Conservation (phyloP, 768 basidiomycete species). For the Collybia nuda region DNA sequence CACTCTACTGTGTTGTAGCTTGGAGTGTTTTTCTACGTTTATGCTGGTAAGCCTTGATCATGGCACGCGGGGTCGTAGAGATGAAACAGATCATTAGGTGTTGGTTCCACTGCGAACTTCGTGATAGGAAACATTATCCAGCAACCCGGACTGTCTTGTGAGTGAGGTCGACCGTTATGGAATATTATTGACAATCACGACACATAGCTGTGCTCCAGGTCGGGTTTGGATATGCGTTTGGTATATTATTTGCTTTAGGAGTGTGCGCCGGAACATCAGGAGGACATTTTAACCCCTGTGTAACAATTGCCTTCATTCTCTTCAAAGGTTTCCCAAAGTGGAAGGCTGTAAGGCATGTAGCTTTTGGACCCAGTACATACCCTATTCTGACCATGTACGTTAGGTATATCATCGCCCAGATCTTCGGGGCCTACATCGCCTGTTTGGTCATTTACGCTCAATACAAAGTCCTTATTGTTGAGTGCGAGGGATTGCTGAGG, state of each 20-base stretch:
- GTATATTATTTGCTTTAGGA: slow-evolving; percentile 57
- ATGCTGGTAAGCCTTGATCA: slow-evolving; percentile 37
- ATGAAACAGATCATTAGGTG: slow-evolving; percentile 29
- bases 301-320: slow-evolving; percentile 51
- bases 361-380: neutral
- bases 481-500: slow-evolving; percentile 28
- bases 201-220: slow-evolving; percentile 52
- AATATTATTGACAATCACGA: neutral
- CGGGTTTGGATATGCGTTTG: slow-evolving; percentile 57
- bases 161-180: slow-evolving; percentile 18
- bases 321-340: slow-evolving; percentile 53
- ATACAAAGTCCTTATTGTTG: slow-evolving; percentile 50
- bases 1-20: slow-evolving; percentile 31
- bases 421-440: slow-evolving; percentile 65
- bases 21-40: slow-evolving; percentile 63
- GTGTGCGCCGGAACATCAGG: slow-evolving; percentile 55
- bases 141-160: slow-evolving; percentile 47
- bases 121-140: slow-evolving; percentile 45
- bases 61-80: neutral
- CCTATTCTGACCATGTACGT: neutral
- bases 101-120: slow-evolving; percentile 54
- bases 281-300: slow-evolving; percentile 66
- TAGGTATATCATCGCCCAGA: slow-evolving; percentile 68
- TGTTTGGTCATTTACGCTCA: slow-evolving; percentile 61
- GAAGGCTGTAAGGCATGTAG: slow-evolving; percentile 48